These are phyloP conservation scores for Piper betle DNA, from an alignment of 164 flowering plant species.

Conservation along the genomic window DNA sequence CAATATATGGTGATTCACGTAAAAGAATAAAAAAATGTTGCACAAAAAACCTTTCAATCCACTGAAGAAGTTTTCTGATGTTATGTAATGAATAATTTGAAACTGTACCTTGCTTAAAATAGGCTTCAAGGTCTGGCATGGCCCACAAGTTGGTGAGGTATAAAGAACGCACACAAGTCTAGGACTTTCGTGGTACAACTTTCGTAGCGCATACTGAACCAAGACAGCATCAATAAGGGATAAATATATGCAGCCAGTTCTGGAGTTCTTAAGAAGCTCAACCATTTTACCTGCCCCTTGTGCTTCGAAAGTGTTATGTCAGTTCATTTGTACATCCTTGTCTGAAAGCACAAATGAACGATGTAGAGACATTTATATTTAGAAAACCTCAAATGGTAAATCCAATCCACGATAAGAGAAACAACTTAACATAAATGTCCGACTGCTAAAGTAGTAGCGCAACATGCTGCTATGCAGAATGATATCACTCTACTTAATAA, in stretches of 20 bases:
- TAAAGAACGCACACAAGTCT: slow-evolving; percentile 89
- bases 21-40: neutral
- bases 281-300: slow-evolving; percentile 66
- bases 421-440: no score
- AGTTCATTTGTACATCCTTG: slow-evolving; percentile 60
- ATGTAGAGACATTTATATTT: no score
- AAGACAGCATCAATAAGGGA: slow-evolving; percentile 1
- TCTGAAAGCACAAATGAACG: no score
- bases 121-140: slow-evolving; percentile 96
- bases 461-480: no score
- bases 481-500: no score
- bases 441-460: no score
- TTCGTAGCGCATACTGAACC: slow-evolving; percentile 84
- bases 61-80: neutral
- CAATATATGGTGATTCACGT: neutral
- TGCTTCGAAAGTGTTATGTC: slow-evolving; percentile 83
- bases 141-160: slow-evolving; percentile 95
- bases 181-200: slow-evolving; percentile 95
- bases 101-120: slow-evolving; percentile 72
- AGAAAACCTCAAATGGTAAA: neutral
- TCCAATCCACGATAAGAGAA: neutral
- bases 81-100: neutral
- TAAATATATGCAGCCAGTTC: neutral
- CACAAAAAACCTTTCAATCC: neutral
- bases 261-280: neutral